A percentile compares a stretch with the other conserved stretches of the same genome.
phyloP scores from a whole-genome alignment of 352 stramenopile genomes.

The Globisporangium canariense region DNA sequence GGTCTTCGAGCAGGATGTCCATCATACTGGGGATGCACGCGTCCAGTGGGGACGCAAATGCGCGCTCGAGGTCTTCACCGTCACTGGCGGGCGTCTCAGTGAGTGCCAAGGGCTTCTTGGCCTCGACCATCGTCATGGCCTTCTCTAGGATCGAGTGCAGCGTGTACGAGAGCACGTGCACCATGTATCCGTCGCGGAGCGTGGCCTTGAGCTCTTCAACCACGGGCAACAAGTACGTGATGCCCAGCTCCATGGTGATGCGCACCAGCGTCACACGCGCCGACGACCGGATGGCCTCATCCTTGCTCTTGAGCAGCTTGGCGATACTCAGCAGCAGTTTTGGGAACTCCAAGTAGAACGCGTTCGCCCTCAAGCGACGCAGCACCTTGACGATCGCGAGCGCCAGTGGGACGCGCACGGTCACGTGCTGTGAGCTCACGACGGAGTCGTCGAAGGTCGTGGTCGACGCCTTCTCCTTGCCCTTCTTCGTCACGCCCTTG shows the following conservation, averaged over 20 bases:
- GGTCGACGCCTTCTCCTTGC: constrained; percentile 21
- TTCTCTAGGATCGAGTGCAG: constrained; percentile 83
- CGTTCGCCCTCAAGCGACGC: constrained; percentile 85
- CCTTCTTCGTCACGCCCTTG: constrained; percentile 68
- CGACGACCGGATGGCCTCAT: constrained; percentile 90
- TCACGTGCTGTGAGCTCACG: constrained; percentile 43
- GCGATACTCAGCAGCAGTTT: constrained; percentile 91
- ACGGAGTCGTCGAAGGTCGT: constrained; percentile 49
- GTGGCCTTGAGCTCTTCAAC: constrained; percentile 83
- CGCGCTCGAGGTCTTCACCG: constrained; percentile 26
- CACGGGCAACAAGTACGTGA: constrained; percentile 80
- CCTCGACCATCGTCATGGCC: constrained; percentile 52
- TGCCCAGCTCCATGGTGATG: constrained; percentile 90
- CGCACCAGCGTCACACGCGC: constrained; percentile 93
- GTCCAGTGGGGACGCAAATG: constrained; percentile 68
- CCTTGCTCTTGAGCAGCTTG: constrained; percentile 88
- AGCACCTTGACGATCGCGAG: constrained; percentile 97
- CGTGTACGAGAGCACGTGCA: constrained; percentile 86
- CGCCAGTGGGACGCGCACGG: constrained; percentile 91
- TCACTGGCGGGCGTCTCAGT: constrained; percentile 18
- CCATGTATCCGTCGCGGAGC: constrained; percentile 81
- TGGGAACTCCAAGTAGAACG: constrained; percentile 92
- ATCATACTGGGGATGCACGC: constrained; percentile 78
- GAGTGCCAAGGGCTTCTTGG: constrained; percentile 38
- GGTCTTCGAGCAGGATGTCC: constrained; percentile 72